Conservation (phyloP, 345 rosid species). For the Gossypium thurberi region DNA sequence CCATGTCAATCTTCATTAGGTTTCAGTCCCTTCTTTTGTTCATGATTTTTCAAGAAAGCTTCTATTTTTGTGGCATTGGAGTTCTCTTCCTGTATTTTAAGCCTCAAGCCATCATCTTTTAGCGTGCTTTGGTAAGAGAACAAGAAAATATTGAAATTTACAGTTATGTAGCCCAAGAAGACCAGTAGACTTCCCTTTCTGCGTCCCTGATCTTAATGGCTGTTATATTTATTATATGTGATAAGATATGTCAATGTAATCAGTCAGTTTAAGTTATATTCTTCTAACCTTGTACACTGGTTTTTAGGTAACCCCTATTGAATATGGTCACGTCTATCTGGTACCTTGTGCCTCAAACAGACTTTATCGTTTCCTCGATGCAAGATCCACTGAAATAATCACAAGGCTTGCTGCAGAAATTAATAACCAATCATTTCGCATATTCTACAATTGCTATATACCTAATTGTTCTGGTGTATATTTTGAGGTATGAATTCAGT, state of each 20-base stretch:
- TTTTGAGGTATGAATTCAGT: slow-evolving; percentile 23
- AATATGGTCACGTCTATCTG: slow-evolving; percentile 34
- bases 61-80: neutral
- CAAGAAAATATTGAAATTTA: neutral
- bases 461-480: slow-evolving; percentile 12
- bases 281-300: slow-evolving; percentile 5
- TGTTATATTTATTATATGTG: neutral
- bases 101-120: neutral
- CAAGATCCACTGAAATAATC: slow-evolving; percentile 21
- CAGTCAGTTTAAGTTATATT: neutral
- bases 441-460: slow-evolving; percentile 25
- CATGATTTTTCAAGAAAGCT: neutral
- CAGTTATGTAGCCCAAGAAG: neutral
- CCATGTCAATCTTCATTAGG: neutral
- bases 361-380: slow-evolving; percentile 19
- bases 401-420: slow-evolving; percentile 28
- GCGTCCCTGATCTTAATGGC: neutral
- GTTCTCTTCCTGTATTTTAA: neutral
- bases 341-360: slow-evolving; percentile 23
- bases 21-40: neutral
- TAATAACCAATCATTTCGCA: slow-evolving; percentile 20
- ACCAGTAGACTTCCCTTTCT: neutral
- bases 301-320: slow-evolving; percentile 29
- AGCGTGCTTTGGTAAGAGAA: neutral
- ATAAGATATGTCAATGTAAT: too few species aligned